Evolutionary conservation across 2,329 filamentous ascomycete species (phyloP).

Genomic region (Neospermospora avenae): DNA sequence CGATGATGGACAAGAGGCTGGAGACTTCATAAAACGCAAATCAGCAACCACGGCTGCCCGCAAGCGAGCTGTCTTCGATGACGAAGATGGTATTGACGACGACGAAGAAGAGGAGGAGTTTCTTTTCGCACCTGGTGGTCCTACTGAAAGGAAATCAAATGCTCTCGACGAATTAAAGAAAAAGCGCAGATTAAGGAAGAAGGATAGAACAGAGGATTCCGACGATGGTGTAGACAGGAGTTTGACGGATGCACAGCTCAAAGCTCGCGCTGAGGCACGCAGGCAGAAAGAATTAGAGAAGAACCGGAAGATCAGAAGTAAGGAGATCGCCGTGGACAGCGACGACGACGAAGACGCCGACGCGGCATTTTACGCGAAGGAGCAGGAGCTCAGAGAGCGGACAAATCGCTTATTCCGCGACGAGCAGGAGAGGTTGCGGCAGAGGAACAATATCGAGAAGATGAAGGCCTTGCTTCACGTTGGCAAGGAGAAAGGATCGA

Average conservation of each 20-base stretch:
- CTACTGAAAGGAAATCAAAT: conserved; percentile 51
- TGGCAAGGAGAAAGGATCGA: conserved; percentile 17
- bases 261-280: conserved; percentile 55
- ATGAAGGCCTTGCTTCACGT: conserved; percentile 32
- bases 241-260: conserved; percentile 61
- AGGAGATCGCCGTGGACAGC: conserved; percentile 73
- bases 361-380: conserved; percentile 71
- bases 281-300: conserved; percentile 72
- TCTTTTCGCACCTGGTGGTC: conserved; percentile 67
- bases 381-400: conserved; percentile 60
- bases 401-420: conserved; percentile 27
- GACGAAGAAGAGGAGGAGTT: conserved; percentile 47
- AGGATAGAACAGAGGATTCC: conserved; percentile 39
- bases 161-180: conserved; percentile 56
- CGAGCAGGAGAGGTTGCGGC: conserved; percentile 62
- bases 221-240: conserved; percentile 36
- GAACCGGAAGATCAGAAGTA: conserved; percentile 76
- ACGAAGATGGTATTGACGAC: conserved; percentile 58
- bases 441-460: conserved; percentile 39
- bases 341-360: conserved; percentile 82
- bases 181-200: conserved; percentile 46
- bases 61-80: conserved; percentile 63
- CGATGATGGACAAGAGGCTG: conserved; percentile 65
- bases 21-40: conserved; percentile 76
- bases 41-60: conserved; percentile 42